These are phyloP conservation scores for Achaetomium macrosporum DNA, from an alignment of 2,329 filamentous ascomycete genomes.

Conservation along the genomic window DNA sequence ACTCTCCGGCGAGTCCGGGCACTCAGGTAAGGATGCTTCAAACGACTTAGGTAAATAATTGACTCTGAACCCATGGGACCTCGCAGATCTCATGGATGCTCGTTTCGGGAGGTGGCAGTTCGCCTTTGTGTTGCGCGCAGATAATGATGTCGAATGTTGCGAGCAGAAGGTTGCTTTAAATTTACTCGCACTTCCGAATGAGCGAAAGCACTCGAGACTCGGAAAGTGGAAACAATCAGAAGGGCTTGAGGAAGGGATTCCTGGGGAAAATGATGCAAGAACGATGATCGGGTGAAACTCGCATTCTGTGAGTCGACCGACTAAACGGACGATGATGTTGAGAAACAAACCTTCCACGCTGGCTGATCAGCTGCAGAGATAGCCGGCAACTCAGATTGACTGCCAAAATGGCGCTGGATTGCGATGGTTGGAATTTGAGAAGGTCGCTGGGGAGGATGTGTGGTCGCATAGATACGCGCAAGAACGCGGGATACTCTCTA, in stretches of 20 bases:
- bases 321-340: neutral
- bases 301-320: neutral
- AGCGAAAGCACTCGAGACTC: too few relatives aligned
- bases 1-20: neutral
- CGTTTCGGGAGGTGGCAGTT: neutral
- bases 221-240: neutral
- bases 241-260: neutral
- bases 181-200: too few relatives aligned
- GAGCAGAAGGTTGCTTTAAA: too few relatives aligned
- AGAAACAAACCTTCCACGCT: too few relatives aligned
- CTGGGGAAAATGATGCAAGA: neutral
- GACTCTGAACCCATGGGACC: neutral
- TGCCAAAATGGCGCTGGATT: neutral
- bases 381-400: too few relatives aligned
- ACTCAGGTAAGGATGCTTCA: neutral
- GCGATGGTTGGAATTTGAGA: neutral
- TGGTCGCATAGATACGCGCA: conserved; percentile 10
- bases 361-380: too few relatives aligned
- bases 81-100: neutral
- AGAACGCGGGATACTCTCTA: conserved; percentile 4
- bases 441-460: neutral
- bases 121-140: too few relatives aligned
- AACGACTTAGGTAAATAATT: neutral
- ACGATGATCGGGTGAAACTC: neutral
- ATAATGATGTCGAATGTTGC: too few relatives aligned